phyloP scores from a whole-genome alignment of 2,329 filamentous ascomycete species.

The Raffaelea ambrosiae region DNA sequence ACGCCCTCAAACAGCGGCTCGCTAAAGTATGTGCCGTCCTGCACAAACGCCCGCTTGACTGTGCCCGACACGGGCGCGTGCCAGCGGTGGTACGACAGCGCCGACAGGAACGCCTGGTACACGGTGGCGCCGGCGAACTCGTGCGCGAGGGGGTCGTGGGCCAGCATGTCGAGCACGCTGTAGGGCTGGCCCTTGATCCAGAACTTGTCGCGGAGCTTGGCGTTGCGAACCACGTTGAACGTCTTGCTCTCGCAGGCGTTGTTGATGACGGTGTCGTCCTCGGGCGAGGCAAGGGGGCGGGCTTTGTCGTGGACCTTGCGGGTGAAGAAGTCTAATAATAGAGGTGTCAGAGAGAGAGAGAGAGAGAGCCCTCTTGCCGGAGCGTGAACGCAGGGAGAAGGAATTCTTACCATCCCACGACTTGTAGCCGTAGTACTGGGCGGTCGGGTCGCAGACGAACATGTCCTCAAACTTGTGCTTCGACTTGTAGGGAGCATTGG shows the following conservation, averaged over 20 bases:
- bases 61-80: conserved; percentile 58
- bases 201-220: conserved; percentile 51
- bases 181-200: conserved; percentile 65
- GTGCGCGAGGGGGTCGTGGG: conserved; percentile 39
- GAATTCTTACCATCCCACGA: conserved; percentile 52
- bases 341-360: neutral
- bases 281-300: conserved; percentile 48
- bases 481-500: conserved; percentile 35
- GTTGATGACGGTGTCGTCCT: conserved; percentile 44
- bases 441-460: conserved; percentile 49
- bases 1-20: conserved; percentile 37
- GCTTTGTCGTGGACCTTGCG: conserved; percentile 43
- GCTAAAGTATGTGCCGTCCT: conserved; percentile 60
- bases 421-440: conserved; percentile 49
- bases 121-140: conserved; percentile 56
- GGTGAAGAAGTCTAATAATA: conserved; percentile 48
- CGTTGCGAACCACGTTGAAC: conserved; percentile 41
- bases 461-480: conserved; percentile 47
- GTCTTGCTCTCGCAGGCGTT: conserved; percentile 59
- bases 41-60: conserved; percentile 46
- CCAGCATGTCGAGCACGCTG: conserved; percentile 56
- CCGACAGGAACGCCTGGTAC: conserved; percentile 63
- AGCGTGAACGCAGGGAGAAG: neutral
- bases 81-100: conserved; percentile 64
- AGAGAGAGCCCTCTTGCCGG: too few species aligned